Evolutionary conservation across 495 filamentous ascomycete species (phyloP).

Genomic region (Talaromyces stipitatus): DNA sequence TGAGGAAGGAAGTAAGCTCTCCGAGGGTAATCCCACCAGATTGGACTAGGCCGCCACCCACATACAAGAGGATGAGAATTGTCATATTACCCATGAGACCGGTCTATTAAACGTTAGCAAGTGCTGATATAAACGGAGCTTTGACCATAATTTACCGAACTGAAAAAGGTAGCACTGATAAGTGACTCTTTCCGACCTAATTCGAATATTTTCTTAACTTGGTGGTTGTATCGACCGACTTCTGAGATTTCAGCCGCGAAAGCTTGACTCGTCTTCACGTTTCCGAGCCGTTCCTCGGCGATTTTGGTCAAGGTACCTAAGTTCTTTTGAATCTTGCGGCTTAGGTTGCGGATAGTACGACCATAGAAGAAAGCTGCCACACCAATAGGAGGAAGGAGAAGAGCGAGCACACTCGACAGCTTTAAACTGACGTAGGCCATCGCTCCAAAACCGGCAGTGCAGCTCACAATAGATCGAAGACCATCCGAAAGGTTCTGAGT

Average conservation of each 20-base stretch:
- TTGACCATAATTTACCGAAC: conserved; percentile 40
- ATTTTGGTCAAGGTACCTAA: conserved; percentile 90
- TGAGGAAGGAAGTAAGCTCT: conserved; percentile 92
- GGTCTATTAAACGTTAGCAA: conserved; percentile 36
- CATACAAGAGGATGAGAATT: conserved; percentile 83
- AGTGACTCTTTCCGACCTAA: conserved; percentile 80
- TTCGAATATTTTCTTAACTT: conserved; percentile 84
- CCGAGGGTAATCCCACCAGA: conserved; percentile 80
- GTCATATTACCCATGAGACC: conserved; percentile 93
- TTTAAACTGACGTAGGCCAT: conserved; percentile 94
- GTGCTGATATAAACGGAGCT: background rate
- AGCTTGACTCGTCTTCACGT: conserved; percentile 90
- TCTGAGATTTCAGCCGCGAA: conserved; percentile 91
- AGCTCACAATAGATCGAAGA: conserved; percentile 78
- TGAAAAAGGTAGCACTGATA: conserved; percentile 87
- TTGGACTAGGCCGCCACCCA: conserved; percentile 83
- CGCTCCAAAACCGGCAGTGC: conserved; percentile 74
- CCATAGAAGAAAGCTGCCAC: conserved; percentile 88
- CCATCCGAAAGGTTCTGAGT: conserved; percentile 97
- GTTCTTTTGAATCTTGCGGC: conserved; percentile 85
- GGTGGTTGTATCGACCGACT: conserved; percentile 81
- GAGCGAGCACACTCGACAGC: conserved; percentile 72
- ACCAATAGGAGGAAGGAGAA: conserved; percentile 91
- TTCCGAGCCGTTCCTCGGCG: conserved; percentile 90
- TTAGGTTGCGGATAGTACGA: conserved; percentile 75